phyloP scores from a whole-genome alignment of 2,329 filamentous ascomycete species.

The Calonectria hongkongensis region DNA sequence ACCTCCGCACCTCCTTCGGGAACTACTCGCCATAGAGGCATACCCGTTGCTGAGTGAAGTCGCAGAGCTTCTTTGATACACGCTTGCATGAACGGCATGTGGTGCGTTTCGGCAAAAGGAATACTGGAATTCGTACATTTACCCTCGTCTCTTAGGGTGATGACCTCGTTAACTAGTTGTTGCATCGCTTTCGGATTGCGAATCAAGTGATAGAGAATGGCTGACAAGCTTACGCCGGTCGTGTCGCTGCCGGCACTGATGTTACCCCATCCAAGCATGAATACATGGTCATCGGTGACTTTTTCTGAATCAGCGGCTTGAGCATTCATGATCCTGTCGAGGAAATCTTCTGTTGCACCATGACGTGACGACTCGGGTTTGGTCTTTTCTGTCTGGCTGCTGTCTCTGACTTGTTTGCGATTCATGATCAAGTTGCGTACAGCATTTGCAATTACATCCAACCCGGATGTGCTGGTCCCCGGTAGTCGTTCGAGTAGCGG shows the following conservation, averaged over 20 bases:
- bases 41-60: slow-evolving; percentile 7
- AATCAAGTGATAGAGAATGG: slow-evolving; percentile 11
- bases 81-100: slow-evolving; percentile 11
- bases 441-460: background rate
- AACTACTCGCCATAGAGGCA: background rate
- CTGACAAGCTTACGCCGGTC: background rate
- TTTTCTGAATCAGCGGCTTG: background rate
- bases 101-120: background rate
- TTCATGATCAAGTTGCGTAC: background rate
- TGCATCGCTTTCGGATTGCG: background rate
- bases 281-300: background rate
- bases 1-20: background rate
- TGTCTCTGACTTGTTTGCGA: background rate
- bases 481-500: background rate
- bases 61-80: slow-evolving; percentile 2
- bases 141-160: background rate
- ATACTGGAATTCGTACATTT: background rate
- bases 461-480: background rate
- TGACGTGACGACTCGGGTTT: background rate
- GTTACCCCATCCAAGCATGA: slow-evolving; percentile 8
- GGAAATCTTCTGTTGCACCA: background rate
- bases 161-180: background rate
- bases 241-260: slow-evolving; percentile 6
- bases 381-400: background rate
- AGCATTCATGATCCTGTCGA: background rate